Conservation (phyloP, 208 protist species). For the Trypanosoma melophagium region DNA sequence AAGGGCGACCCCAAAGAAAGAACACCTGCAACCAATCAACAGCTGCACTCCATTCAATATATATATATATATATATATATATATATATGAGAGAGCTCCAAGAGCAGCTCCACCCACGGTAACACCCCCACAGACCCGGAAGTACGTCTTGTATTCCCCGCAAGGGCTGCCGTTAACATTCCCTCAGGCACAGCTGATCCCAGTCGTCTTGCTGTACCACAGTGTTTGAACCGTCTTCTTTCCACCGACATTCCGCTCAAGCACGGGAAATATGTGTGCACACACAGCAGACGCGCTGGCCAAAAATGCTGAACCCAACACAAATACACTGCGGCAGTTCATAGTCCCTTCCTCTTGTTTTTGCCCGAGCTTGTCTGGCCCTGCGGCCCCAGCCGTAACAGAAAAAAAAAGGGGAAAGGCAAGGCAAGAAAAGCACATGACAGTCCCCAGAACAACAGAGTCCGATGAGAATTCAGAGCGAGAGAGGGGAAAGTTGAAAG, state of each 20-base stretch:
- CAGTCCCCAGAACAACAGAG: no score
- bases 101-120: slow-evolving; percentile 6
- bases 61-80: no score
- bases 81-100: not conserved
- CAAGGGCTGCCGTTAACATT: not conserved
- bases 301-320: not conserved
- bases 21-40: no score
- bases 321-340: not conserved
- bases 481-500: no score
- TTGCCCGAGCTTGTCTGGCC: no score
- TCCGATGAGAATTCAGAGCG: no score
- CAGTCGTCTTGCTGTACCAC: not conserved
- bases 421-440: no score
- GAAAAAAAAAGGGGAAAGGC: not conserved
- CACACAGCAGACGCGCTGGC: not conserved
- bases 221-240: not conserved
- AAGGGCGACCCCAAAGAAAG: not conserved
- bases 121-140: not conserved
- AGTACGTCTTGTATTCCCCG: not conserved
- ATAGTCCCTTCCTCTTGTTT: slow-evolving; percentile 1
- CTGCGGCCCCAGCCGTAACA: no score
- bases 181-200: not conserved
- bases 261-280: not conserved
- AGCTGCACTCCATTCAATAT: not conserved
- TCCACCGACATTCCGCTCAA: not conserved